Evolutionary conservation across 768 basidiomycete species (phyloP), one percentile per base, ranked within the genome.

Genomic region (Boletus fagicola): DNA sequence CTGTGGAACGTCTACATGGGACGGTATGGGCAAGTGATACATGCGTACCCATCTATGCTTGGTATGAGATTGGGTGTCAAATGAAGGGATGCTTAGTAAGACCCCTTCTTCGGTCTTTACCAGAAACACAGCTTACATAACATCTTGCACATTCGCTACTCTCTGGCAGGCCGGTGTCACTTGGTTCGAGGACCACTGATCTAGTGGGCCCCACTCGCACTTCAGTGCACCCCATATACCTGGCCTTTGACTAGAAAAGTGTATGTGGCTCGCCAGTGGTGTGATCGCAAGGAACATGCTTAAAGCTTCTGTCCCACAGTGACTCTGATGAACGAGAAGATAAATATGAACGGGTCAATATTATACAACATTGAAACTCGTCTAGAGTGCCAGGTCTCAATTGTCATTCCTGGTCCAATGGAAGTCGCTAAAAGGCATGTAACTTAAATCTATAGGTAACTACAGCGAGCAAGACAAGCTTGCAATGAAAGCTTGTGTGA

Each of bases 21-120:
- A 47, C 31, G 60, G 13, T 49, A 42, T 56, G 58, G 62, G 49
- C 45, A 56, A 60, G 59, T 63, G 55, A 55, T 52, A 62, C 65
- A 73, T 73, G 53, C 45, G 55, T 38, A 56, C 61, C 56, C 69
- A 68, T 71, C 55, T 59, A 53, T 59, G 50, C 53, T 53, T 18
- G 59, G 35, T 47, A 50, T 24, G 50, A 47, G 28, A n/a, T 45
- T 22, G 18, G 20, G 9, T 40, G 33, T 28, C 47, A 13, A 20
- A 12, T 18, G 22, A 48, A 48, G n/a, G 28, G 47, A 47, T 3
- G n/a, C 28, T 9, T 26, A 4, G 2, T 26, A 35, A 2, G 13
- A 49, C 48, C 48, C 47, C 47, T 20, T 48, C 13, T 48, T 31
- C 30, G 30, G 44, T 20, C 20, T 15, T 33, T 31, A 31, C 30